Conservation (phyloP, 176 grass and related monocot genomes). For the Hyparrhenia diplandra region DNA sequence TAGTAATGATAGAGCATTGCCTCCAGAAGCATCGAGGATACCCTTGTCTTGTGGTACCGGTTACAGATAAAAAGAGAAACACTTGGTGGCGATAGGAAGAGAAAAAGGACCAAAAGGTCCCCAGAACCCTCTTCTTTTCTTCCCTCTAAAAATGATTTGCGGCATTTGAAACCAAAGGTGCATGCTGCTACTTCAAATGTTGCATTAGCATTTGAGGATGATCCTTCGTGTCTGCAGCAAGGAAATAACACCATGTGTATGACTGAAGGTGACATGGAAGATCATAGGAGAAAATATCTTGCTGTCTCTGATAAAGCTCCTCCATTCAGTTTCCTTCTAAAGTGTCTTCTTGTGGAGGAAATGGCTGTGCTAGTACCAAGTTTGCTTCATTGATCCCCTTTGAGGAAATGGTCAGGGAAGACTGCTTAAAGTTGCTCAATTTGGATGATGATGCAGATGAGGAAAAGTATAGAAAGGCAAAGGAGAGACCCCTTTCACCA, state of each 20-base stretch:
- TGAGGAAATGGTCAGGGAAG: constrained; percentile 47
- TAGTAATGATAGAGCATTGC: constrained; percentile 19
- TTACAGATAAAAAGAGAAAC: constrained; percentile 18
- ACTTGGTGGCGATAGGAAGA: constrained; percentile 37
- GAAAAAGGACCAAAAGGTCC: constrained; percentile 35
- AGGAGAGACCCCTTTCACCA: constrained; percentile 60
- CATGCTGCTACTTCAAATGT: constrained; percentile 11
- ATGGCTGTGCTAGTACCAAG: constrained; percentile 19
- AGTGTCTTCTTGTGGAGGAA: constrained; percentile 31
- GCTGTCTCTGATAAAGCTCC: constrained; percentile 15
- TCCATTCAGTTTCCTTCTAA: constrained; percentile 23
- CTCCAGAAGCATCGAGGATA: constrained; percentile 15
- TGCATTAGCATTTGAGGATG: constrained; percentile 6
- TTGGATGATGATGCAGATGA: constrained; percentile 64
- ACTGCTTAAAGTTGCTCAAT: constrained; percentile 61
- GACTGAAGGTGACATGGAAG: constrained; percentile 29
- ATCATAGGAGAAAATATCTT: constrained; percentile 34
- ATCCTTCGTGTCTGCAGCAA: constrained; percentile 28
- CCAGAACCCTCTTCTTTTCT: constrained; percentile 19
- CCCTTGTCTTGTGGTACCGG: constrained; percentile 19
- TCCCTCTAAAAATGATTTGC: constrained; percentile 8
- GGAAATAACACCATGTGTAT: constrained; percentile 19
- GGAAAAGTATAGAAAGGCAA: constrained; percentile 60
- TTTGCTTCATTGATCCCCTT: constrained; percentile 48
- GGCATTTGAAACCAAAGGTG: constrained; percentile 11